Conservation (phyloP, 768 basidiomycete genomes). For the Boletus vermiculosoides region DNA sequence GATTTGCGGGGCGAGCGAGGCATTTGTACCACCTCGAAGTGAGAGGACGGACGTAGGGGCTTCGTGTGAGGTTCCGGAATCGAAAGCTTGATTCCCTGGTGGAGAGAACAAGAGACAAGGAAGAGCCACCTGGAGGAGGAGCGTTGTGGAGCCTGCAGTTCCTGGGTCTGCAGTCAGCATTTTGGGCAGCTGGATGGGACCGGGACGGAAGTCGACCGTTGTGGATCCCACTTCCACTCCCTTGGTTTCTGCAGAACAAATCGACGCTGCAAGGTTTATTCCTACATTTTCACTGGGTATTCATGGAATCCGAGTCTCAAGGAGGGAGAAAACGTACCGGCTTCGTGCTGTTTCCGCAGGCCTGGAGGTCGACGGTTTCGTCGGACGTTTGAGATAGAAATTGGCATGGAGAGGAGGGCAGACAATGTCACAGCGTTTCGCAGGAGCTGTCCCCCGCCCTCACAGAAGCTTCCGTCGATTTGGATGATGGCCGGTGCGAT, state of each 20-base stretch:
- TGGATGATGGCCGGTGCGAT: conserved; percentile 16
- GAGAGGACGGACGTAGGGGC: conserved; percentile 44
- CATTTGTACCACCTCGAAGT: conserved; percentile 73
- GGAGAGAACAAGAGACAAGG: conserved; percentile 64
- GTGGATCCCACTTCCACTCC: conserved; percentile 57
- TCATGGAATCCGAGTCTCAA: not conserved
- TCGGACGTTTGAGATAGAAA: conserved; percentile 62
- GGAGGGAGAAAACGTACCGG: conserved; percentile 41
- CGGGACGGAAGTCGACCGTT: conserved; percentile 56
- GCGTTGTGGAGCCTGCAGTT: conserved; percentile 70
- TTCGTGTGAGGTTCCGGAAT: not conserved
- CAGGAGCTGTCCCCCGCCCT: conserved; percentile 70
- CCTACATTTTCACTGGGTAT: conserved; percentile 39
- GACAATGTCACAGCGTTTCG: conserved; percentile 68
- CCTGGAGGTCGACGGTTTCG: conserved; percentile 58
- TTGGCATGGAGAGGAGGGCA: conserved; percentile 58
- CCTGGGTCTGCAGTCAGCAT: conserved; percentile 45
- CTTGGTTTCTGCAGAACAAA: conserved; percentile 53
- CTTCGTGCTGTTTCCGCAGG: conserved; percentile 69
- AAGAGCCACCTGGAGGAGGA: conserved; percentile 69
- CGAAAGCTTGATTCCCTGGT: not conserved
- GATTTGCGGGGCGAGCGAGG: conserved; percentile 66
- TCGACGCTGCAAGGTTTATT: conserved; percentile 59
- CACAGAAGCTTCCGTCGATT: conserved; percentile 46
- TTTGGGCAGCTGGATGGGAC: conserved; percentile 39